Percentiles rank a stretch among this genome's conserved stretches.
These are phyloP conservation scores for Mycena indigotica DNA, from an alignment of 768 basidiomycete genomes.

Conservation along the genomic window DNA sequence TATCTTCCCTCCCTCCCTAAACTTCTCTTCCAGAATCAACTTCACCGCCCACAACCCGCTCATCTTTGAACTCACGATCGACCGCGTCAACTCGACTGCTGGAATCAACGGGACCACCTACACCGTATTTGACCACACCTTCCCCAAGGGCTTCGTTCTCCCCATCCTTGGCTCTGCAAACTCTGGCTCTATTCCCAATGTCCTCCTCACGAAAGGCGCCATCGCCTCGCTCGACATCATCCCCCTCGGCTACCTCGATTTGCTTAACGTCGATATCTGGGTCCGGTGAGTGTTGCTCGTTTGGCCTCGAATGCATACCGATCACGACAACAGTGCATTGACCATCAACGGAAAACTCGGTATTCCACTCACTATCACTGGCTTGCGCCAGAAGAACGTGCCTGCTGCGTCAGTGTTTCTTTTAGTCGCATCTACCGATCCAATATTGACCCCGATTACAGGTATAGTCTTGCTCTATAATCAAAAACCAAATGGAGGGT, in stretches of 20 bases:
- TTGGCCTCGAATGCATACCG: neutral
- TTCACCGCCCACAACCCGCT: conserved; percentile 45
- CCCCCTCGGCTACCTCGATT: conserved; percentile 53
- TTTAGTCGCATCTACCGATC: too few relatives aligned
- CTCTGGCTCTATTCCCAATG: conserved; percentile 57
- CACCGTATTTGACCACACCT: conserved; percentile 61
- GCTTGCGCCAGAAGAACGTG: conserved; percentile 24
- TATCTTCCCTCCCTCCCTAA: neutral
- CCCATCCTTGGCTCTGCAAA: conserved; percentile 53
- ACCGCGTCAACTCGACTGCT: conserved; percentile 43
- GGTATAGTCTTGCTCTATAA: neutral
- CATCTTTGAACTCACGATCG: conserved; percentile 48
- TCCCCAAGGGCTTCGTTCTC: conserved; percentile 53
- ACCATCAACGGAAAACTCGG: conserved; percentile 20
- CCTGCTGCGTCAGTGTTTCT: neutral
- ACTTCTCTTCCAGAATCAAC: neutral
- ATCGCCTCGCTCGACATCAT: conserved; percentile 53
- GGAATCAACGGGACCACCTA: conserved; percentile 56
- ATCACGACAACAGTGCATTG: conserved; percentile 4
- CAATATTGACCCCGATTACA: too few relatives aligned
- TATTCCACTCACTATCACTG: conserved; percentile 22
- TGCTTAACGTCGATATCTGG: conserved; percentile 41
- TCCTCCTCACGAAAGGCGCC: conserved; percentile 56
- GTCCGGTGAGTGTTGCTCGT: conserved; percentile 35
- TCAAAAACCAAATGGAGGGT: too few relatives aligned